phyloP scores from a whole-genome alignment of 169 alveolate species.

The Plasmodium cynomolgi region DNA sequence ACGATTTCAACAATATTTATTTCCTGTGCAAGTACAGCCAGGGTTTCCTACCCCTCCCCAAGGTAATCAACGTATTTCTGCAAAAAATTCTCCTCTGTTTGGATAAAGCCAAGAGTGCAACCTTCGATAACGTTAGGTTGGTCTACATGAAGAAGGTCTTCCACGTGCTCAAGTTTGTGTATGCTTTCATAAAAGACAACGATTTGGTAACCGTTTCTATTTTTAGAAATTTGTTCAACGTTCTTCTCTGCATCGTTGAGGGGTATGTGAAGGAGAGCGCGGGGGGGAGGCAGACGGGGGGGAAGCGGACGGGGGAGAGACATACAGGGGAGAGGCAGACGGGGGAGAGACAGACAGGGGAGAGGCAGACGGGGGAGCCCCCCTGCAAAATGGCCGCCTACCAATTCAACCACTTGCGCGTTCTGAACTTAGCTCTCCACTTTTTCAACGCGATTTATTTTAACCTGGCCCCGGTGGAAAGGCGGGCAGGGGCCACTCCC shows the following conservation, averaged over 20 bases:
- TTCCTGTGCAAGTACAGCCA: conserved; percentile 50
- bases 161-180: conserved; percentile 20
- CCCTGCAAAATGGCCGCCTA: neutral
- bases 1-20: conserved; percentile 27
- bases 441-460: conserved; percentile 39
- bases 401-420: conserved; percentile 1
- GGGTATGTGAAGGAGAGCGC: neutral
- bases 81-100: neutral
- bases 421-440: conserved; percentile 23
- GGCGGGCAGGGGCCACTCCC: neutral
- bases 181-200: conserved; percentile 27
- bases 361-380: neutral
- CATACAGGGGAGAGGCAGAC: neutral
- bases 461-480: neutral
- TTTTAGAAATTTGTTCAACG: conserved; percentile 6
- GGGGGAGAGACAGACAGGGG: neutral
- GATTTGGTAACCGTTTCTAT: conserved; percentile 5
- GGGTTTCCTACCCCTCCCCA: conserved; percentile 21
- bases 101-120: neutral
- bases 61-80: neutral
- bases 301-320: too few relatives aligned
- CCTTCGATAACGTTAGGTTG: neutral
- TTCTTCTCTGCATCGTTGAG: neutral
- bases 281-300: neutral
- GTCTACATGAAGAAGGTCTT: conserved; percentile 6